These are phyloP conservation scores for Microbotryum saponariae DNA, from an alignment of 1,284 basidiomycete species.

Conservation along the genomic window DNA sequence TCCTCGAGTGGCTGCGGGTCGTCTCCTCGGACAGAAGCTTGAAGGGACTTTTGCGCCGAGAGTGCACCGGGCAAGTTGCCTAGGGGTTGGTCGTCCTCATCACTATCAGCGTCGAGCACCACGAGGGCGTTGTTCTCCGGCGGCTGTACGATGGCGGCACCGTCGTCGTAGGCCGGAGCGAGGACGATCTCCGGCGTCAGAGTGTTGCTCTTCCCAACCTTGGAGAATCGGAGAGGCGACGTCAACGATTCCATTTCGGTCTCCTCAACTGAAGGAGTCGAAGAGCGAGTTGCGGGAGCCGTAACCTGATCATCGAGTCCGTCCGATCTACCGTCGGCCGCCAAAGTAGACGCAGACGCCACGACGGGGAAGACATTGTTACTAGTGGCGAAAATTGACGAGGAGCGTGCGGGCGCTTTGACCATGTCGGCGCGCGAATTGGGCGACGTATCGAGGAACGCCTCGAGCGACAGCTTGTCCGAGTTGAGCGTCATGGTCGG, in stretches of 20 bases:
- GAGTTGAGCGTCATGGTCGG: too few relatives aligned
- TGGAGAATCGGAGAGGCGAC: constrained; percentile 1
- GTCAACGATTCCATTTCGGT: background rate
- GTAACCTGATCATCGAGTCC: background rate
- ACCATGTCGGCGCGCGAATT: background rate
- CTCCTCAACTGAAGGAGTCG: constrained; percentile 1
- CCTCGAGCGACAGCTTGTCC: constrained; percentile 2
- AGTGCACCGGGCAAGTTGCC: constrained; percentile 66
- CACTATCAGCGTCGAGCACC: background rate
- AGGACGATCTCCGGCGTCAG: constrained; percentile 6
- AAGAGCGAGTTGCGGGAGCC: constrained; percentile 3
- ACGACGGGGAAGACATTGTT: background rate
- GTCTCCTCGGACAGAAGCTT: constrained; percentile 43
- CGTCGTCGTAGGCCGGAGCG: background rate
- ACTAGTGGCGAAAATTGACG: constrained; percentile 8
- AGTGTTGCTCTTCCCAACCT: background rate
- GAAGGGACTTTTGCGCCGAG: constrained; percentile 63
- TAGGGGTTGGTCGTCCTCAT: constrained; percentile 60
- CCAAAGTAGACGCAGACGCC: background rate
- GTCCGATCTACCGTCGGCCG: background rate
- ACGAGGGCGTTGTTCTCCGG: constrained; percentile 7
- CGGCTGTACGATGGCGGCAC: background rate
- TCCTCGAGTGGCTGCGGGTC: constrained; percentile 55
- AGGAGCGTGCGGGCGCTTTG: constrained; percentile 5
- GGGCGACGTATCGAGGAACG: constrained; percentile 2